Conservation (phyloP, 164 flowering plant genomes). For the Sextonia rubra region DNA sequence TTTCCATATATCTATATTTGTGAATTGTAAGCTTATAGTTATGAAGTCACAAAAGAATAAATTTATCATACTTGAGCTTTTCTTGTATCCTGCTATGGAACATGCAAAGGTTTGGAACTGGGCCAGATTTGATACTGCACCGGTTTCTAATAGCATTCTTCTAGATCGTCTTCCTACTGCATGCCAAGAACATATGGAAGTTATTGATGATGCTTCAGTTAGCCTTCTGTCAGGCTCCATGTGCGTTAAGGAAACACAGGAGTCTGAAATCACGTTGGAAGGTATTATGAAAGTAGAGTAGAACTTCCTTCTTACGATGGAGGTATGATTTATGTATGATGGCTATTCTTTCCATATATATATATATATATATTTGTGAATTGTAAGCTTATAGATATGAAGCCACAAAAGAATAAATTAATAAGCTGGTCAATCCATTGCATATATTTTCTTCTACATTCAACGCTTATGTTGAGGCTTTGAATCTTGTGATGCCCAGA, state of each 20-base stretch:
- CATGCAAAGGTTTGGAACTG: slow-evolving; percentile 45
- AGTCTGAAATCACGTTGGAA: slow-evolving; percentile 20
- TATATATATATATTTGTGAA: not conserved
- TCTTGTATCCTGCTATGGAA: slow-evolving; percentile 41
- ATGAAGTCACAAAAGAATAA: not conserved
- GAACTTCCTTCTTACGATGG: not conserved
- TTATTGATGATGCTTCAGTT: slow-evolving; percentile 40
- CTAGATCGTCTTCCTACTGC: slow-evolving; percentile 23
- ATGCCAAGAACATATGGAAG: slow-evolving; percentile 23
- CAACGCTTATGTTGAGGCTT: no score
- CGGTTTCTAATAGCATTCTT: slow-evolving; percentile 13
- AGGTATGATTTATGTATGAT: not conserved
- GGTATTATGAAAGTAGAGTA: slow-evolving; percentile 21
- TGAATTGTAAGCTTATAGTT: no score
- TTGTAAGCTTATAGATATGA: not conserved
- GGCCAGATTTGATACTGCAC: slow-evolving; percentile 27
- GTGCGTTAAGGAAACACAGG: slow-evolving; percentile 14
- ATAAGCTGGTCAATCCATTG: not conserved
- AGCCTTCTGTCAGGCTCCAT: slow-evolving; percentile 43
- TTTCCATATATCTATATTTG: no score
- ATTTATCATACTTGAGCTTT: slow-evolving; percentile 43
- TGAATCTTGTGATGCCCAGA: no score
- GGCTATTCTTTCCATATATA: not conserved
- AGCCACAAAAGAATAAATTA: not conserved
- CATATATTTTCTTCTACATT: not conserved